A percentile compares a stretch with the other conserved stretches of the same genome.
phyloP scores from a whole-genome alignment of 2,329 filamentous ascomycete genomes.

The Colletotrichum sp. region DNA sequence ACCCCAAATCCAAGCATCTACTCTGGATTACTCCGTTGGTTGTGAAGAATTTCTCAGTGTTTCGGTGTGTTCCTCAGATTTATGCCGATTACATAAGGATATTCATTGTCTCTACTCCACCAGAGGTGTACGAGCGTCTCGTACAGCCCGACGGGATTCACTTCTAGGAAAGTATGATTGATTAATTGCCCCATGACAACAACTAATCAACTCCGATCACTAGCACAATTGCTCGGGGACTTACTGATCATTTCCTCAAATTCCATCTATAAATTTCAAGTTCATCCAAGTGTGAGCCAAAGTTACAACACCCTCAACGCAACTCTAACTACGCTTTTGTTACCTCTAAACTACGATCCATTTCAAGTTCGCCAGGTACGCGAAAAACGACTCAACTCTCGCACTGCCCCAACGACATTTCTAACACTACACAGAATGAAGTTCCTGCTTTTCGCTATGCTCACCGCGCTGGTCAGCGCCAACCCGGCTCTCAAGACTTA shows the following conservation, averaged over 20 bases:
- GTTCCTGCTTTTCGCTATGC: neutral
- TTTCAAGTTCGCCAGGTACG: neutral
- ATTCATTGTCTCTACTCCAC: neutral
- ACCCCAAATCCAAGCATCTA: neutral
- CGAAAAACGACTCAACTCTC: neutral
- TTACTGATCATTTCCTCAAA: neutral
- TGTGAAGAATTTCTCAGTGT: neutral
- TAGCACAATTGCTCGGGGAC: neutral
- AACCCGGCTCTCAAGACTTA: neutral
- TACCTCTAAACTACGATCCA: neutral
- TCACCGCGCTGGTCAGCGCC: neutral
- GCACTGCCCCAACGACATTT: neutral
- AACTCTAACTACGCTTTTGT: neutral
- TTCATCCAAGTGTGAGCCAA: accelerated
- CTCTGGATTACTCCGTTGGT: neutral
- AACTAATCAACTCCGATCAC: neutral
- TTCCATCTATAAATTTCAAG: neutral
- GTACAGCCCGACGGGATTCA: neutral
- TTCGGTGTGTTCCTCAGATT: neutral
- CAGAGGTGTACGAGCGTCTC: neutral
- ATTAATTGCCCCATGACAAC: neutral
- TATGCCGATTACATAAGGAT: neutral
- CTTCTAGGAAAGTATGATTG: neutral
- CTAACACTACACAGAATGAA: neutral
- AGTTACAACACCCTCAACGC: too few species aligned